Percentiles rank a stretch among this genome's conserved stretches.
Evolutionary conservation across 306 rosid species (phyloP).

Genomic region (Cucumis cinereus): DNA sequence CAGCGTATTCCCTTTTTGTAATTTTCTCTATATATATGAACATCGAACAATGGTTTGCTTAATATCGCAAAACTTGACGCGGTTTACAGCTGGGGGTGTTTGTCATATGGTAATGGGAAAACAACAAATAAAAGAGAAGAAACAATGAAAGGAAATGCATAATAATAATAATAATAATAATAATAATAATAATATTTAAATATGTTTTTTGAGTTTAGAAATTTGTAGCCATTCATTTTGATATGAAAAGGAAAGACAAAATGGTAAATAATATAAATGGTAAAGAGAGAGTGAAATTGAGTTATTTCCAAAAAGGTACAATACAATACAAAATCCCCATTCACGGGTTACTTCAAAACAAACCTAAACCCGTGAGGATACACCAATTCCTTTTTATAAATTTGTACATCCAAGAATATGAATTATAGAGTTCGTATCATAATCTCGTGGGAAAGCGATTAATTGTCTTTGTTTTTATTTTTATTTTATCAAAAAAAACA

Average conservation of each 20-base stretch:
- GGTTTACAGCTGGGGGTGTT: background rate
- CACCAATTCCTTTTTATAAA: too few relatives aligned
- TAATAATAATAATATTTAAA: too few relatives aligned
- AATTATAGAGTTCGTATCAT: too few relatives aligned
- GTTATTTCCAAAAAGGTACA: background rate
- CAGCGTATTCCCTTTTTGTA: too few relatives aligned
- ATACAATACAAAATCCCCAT: slow-evolving; percentile 2
- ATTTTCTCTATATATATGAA: too few relatives aligned
- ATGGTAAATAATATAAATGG: background rate
- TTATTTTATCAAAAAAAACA: too few relatives aligned
- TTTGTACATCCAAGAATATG: too few relatives aligned
- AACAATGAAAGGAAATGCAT: too few relatives aligned
- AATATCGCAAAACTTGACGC: background rate
- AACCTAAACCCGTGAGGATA: slow-evolving; percentile 4
- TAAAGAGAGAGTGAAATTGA: too few relatives aligned
- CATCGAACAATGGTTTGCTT: background rate
- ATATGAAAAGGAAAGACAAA: background rate
- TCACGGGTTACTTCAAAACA: background rate
- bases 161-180: too few relatives aligned
- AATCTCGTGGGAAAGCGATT: too few relatives aligned
- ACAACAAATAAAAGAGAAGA: background rate
- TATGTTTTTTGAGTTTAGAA: background rate
- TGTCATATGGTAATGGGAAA: background rate
- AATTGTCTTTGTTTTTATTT: too few relatives aligned
- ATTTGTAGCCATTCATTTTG: background rate